Conservation (phyloP, 495 filamentous ascomycete species). For the Xylona heveae region DNA sequence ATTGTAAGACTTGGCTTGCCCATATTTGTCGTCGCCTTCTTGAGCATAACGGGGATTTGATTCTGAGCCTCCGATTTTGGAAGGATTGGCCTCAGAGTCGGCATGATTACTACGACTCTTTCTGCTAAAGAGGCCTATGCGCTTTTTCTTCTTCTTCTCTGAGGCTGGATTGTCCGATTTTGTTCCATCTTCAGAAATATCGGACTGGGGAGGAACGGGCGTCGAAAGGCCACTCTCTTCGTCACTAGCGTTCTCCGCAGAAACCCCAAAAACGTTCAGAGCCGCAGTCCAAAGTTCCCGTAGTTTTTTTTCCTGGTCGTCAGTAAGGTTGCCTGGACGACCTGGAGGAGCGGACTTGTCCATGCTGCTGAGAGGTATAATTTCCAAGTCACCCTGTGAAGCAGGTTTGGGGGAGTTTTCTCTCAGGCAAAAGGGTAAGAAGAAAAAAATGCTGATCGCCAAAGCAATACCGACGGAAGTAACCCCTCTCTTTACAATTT, state of each 20-base stretch:
- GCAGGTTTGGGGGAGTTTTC: background rate
- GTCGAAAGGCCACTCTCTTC: conserved; percentile 10
- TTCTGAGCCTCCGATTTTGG: conserved; percentile 11
- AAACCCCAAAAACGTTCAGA: conserved; percentile 61
- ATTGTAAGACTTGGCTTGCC: conserved; percentile 69
- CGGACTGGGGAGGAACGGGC: background rate
- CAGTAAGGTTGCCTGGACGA: conserved; percentile 67
- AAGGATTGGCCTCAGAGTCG: conserved; percentile 9
- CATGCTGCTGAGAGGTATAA: too few species aligned
- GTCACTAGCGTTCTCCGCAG: conserved; percentile 13
- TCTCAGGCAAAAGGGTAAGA: background rate
- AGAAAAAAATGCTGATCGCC: background rate
- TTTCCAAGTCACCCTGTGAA: too few species aligned
- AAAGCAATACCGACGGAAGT: background rate
- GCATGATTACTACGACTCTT: conserved; percentile 37
- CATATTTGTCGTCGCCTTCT: conserved; percentile 77
- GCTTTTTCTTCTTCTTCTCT: conserved; percentile 56
- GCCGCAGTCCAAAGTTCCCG: conserved; percentile 66
- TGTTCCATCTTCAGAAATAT: conserved; percentile 2
- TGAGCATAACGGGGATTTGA: conserved; percentile 10
- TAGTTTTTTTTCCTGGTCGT: conserved; percentile 73
- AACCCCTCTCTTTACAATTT: background rate
- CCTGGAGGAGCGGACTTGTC: conserved; percentile 35
- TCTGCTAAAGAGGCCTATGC: conserved; percentile 39
- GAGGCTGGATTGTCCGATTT: background rate